Base-by-base conservation (phyloP, 192 early-diverging fungal species). In the Mortierella alpina region DNA sequence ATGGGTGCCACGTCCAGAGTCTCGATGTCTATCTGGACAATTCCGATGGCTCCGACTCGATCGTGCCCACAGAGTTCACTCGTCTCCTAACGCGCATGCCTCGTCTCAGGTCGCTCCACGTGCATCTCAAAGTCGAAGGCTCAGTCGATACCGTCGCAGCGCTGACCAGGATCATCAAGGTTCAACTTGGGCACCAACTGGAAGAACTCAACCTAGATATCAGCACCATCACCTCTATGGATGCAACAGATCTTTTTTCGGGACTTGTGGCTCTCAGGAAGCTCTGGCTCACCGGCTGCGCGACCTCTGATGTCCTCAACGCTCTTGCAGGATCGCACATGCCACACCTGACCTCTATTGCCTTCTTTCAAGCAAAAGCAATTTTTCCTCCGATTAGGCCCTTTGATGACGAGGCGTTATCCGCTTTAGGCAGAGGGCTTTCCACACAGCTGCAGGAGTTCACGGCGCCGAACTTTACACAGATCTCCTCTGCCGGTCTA, bases 1-100 rank as follows among this genome's bases (percentile, higher is more conserved):
- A 64, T n/a, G 70, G 62, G 10, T 44, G 18, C 15, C 54, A 64
- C 15, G 70, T 72, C 7, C 44, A 64, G 31, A 17, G 50, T 40
- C 54, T 59, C 12, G 70, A 72, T 1, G 45, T 72, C 5, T 11
- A 39, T 14, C 53, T 72, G 22, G 17, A 58, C 54, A 72, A 50
- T 14, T 18, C 15, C 0, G 22, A 41, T 31, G 40, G 11, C 0
- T 15, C 40, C n/a, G n/a, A 47, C 5, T 39, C 55, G 5, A 39
- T 57, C 11, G 54, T 63, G 2, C 70, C 61, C n/a, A 41, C 58
- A 6, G 53, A 63, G 15, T 46, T 72, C 10, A 72, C 53, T 0
- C 45, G 54, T 4, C 41, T 72, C n/a, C 62, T 64, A 0, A 60
- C 23, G 4, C 12, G 23, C 1, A 59, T 40, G 7, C 62, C 70